These are phyloP conservation scores for Lepidium africanum DNA, from an alignment of 345 rosid species.

Conservation along the genomic window DNA sequence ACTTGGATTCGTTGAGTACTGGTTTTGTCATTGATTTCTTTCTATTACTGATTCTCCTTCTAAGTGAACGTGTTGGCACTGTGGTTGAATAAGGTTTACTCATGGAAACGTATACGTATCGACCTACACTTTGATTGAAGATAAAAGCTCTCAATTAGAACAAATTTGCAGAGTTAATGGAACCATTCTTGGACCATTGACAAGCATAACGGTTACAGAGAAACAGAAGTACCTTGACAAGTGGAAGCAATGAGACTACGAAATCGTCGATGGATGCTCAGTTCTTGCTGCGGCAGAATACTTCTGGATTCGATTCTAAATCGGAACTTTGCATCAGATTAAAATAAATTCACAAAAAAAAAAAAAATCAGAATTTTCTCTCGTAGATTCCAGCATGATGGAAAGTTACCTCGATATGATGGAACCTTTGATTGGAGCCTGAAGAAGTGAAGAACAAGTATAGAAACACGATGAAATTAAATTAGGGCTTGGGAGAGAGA, in stretches of 20 bases:
- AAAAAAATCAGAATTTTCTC: neutral
- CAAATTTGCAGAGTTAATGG: neutral
- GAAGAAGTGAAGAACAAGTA: conserved; percentile 21
- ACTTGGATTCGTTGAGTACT: conserved; percentile 44
- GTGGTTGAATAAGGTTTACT: conserved; percentile 41
- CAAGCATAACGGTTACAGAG: neutral
- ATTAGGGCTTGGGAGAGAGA: conserved; percentile 25
- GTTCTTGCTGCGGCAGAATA: conserved; percentile 43
- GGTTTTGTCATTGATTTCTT: conserved; percentile 40
- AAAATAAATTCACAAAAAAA: neutral
- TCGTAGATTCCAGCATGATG: neutral
- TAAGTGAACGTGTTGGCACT: conserved; percentile 44
- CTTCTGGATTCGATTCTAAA: conserved; percentile 14
- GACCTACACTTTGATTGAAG: conserved; percentile 2
- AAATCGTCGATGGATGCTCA: conserved; percentile 39
- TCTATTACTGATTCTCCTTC: conserved; percentile 60
- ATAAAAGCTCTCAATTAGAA: neutral
- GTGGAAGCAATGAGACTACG: conserved; percentile 49
- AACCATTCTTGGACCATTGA: neutral
- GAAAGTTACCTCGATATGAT: conserved; percentile 19
- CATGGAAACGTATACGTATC: neutral
- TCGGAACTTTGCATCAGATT: neutral
- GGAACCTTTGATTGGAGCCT: conserved; percentile 13
- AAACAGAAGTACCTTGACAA: conserved; percentile 39
- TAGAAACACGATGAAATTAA: conserved; percentile 13